Base-by-base conservation (phyloP, 495 filamentous ascomycete species). In the Clohesyomyces aquaticus region DNA sequence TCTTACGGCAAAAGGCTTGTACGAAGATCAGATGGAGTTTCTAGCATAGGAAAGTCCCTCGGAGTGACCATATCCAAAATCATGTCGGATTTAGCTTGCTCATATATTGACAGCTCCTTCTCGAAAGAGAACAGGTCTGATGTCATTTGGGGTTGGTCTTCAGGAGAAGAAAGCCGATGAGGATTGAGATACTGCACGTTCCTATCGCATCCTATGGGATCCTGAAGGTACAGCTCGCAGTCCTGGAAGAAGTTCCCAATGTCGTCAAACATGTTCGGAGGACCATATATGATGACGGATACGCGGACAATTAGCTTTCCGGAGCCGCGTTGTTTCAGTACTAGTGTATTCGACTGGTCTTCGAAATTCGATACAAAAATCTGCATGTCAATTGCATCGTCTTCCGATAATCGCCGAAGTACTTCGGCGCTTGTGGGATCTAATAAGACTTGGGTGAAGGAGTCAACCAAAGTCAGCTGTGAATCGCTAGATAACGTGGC, bases 171-270 rank as follows among this genome's bases (percentile, higher is more conserved):
- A 3, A 65, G 54, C 1, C 54, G 43, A 42, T 65, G 61, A 25
- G 61, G 61, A 49, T 65, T 65, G 16, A 21, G n/a, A 52, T 65
- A 59, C 16, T 18, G 41, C 22, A 65, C 53, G 2, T 63, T 59
- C 4, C 65, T 61, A 53, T 68, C 51, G 19, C 53, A 52, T 4
- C 35, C 38, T 12, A 41, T 49, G 27, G 61, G 61, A 28, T 65
- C 61, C 29, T 65, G 54, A 12, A 65, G 54, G 32, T 65, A 65
- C 1, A 52, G 4, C 1, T 52, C 43, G 27, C 27, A 54, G 4
- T 18, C 45, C 32, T 46, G 29, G 19, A 43, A 46, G 18, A 65
- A 52, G 18, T 59, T n/a, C 12, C 55, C 55, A 8, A 59, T 29
- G n/a, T 59, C 27, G 16, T 65, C 53, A 2, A 50, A 53, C 1